Base-by-base conservation (phyloP, 1,284 basidiomycete genomes). In the Papiliotrema fonsecae region DNA sequence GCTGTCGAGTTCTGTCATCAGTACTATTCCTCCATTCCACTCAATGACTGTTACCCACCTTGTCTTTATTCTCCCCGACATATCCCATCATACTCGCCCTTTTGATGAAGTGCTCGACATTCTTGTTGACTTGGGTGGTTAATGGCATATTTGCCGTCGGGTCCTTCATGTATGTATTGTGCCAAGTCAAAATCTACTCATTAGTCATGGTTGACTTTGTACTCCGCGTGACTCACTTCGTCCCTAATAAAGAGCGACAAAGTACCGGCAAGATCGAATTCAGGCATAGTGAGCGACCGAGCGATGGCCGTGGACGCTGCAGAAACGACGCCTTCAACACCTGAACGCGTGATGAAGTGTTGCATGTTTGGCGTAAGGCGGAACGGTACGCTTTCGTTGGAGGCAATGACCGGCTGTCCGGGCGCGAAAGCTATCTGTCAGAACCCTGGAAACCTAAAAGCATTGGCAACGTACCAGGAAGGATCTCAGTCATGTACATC, bases 321-420 rank as follows among this genome's bases (percentile, higher is more conserved):
- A 0, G 88, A 85, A 44, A 98, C 76, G 27, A 97, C 75, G 16
- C 94, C 96, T 70, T 99, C 97, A 11, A 86, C 88, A 31, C 89
- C 86, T 43, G 90, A 81, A 1, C 88, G 86, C 0, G 88, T 91
- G 44, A 98, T 77, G 75, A 98, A 96, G 62, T 84, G 79, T 72
- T 99, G 97, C 77, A 99, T 83, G 71, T 97, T 97, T 2, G 93
- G 93, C 11, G 92, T 97, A 58, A 97, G 82, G 10, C 96, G 85
- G 86, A 99, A 99, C 0, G 96, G 94, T 11, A 97, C 91, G 2
- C 84, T 79, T 60, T 99, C 96, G 55, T 79, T 82, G 2, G 86
- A 85, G 26, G 81, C 80, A 65, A 91, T 86, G 34, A 87, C 73
- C 0, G 88, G 87, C 27, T 77, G 76, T 27, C 78, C 74, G 35